A percentile compares a stretch with the other conserved stretches of the same genome.
Evolutionary conservation across 768 basidiomycete genomes (phyloP).

Genomic region (Suillus fuscotomentosus): DNA sequence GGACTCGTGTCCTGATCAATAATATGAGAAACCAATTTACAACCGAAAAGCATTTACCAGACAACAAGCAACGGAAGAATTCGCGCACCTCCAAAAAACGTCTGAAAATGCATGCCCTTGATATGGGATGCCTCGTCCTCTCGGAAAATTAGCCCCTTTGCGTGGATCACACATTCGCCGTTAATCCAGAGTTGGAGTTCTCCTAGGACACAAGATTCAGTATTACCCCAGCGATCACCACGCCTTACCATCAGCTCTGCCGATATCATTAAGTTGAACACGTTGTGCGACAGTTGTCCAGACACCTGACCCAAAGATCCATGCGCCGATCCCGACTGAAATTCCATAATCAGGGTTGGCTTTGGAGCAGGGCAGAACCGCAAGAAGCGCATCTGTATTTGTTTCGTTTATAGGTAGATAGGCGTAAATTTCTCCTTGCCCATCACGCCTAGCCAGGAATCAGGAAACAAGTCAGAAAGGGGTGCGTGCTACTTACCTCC

Average conservation of each 20-base stretch:
- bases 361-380: slow-evolving; percentile 48
- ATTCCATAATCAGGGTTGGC: slow-evolving; percentile 60
- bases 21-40: background rate
- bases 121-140: slow-evolving; percentile 38
- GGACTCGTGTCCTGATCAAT: slow-evolving; percentile 41
- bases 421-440: slow-evolving; percentile 64
- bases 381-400: slow-evolving; percentile 42
- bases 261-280: slow-evolving; percentile 67
- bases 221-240: background rate
- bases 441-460: slow-evolving; percentile 39
- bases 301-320: slow-evolving; percentile 49
- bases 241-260: slow-evolving; percentile 52
- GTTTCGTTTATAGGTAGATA: slow-evolving; percentile 55
- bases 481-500: slow-evolving; percentile 47
- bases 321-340: slow-evolving; percentile 67
- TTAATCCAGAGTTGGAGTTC: slow-evolving; percentile 66
- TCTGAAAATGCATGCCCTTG: slow-evolving; percentile 72
- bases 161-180: slow-evolving; percentile 53
- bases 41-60: background rate
- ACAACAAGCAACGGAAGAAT: background rate
- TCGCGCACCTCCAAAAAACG: slow-evolving; percentile 70
- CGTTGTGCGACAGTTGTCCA: slow-evolving; percentile 69
- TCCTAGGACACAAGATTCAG: slow-evolving; percentile 34
- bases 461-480: background rate
- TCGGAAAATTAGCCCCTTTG: slow-evolving; percentile 49